A percentile compares a stretch with the other conserved stretches of the same genome.
Evolutionary conservation across 345 rosid genomes (phyloP).

Genomic region (Murraya paniculata): DNA sequence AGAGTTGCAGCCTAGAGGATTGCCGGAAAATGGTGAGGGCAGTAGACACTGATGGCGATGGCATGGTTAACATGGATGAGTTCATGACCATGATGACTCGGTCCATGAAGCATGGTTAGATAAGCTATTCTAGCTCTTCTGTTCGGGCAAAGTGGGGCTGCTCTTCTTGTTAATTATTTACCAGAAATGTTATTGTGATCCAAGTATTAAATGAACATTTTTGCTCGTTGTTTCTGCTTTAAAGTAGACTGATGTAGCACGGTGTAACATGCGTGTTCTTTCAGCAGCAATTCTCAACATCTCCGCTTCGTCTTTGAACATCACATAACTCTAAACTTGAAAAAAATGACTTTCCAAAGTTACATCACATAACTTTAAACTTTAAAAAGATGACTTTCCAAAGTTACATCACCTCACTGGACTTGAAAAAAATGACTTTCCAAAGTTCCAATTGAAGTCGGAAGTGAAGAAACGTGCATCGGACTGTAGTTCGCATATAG

Average conservation of each 20-base stretch:
- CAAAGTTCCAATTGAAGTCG: not conserved
- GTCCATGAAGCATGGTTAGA: conserved; percentile 25
- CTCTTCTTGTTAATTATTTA: not conserved
- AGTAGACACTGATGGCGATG: conserved; percentile 73
- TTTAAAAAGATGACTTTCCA: not conserved
- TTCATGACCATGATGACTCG: conserved; percentile 77
- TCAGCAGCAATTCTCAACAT: not conserved
- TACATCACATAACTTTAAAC: not conserved
- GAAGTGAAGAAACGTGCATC: not conserved
- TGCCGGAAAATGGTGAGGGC: conserved; percentile 79
- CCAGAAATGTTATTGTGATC: not conserved
- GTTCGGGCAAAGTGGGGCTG: not conserved
- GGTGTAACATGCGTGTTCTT: not conserved
- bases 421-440: not conserved
- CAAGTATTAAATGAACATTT: not conserved
- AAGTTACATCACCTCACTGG: not conserved
- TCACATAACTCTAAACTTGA: not conserved
- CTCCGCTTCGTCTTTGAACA: not conserved
- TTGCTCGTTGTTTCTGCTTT: not conserved
- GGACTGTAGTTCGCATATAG: not conserved
- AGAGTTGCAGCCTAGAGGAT: conserved; percentile 68
- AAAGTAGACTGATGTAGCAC: not conserved
- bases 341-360: not conserved
- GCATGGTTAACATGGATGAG: conserved; percentile 73
- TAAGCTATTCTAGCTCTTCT: not conserved